These are phyloP conservation scores for Ogataea ramenticola DNA, from an alignment of 805 yeast species.

Conservation along the genomic window DNA sequence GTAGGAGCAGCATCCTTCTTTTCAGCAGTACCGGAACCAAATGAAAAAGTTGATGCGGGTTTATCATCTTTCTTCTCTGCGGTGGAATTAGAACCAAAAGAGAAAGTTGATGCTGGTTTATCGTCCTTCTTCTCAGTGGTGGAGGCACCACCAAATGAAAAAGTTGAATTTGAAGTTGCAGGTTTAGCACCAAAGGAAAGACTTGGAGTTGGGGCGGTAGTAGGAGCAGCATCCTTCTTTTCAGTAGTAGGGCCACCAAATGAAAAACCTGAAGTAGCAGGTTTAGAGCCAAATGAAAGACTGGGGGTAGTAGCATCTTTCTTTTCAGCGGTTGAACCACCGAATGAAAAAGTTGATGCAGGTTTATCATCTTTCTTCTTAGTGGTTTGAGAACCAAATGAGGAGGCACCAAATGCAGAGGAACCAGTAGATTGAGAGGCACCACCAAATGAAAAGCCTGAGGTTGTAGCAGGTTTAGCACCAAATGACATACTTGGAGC, in stretches of 20 bases:
- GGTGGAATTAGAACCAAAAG: conserved; percentile 10
- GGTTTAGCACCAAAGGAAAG: conserved; percentile 5
- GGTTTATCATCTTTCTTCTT: too few relatives aligned
- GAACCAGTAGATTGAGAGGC: too few relatives aligned
- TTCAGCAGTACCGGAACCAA: conserved; percentile 6
- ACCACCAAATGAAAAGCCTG: too few relatives aligned
- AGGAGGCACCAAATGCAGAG: too few relatives aligned
- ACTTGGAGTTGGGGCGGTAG: too few relatives aligned
- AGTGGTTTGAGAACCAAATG: too few relatives aligned
- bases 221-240: too few relatives aligned
- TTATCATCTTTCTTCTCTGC: conserved; percentile 8
- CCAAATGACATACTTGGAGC: too few relatives aligned
- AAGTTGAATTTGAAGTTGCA: conserved; percentile 1
- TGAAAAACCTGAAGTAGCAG: conserved; percentile 5
- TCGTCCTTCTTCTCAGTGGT: conserved; percentile 8
- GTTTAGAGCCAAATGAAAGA: conserved; percentile 2
- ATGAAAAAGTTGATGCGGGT: conserved; percentile 4
- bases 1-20: conserved; percentile 13
- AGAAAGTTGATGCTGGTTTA: conserved; percentile 6
- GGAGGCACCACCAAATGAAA: conserved; percentile 4
- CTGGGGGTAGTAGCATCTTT: background rate
- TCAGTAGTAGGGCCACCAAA: too few relatives aligned
- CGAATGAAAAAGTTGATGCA: too few relatives aligned
- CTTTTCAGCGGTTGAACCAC: conserved; percentile 5
- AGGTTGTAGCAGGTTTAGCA: too few relatives aligned